Evolutionary conservation across 2,329 filamentous ascomycete genomes (phyloP), one percentile per base, ranked within the genome.

Genomic region (Neurospora crassa): DNA sequence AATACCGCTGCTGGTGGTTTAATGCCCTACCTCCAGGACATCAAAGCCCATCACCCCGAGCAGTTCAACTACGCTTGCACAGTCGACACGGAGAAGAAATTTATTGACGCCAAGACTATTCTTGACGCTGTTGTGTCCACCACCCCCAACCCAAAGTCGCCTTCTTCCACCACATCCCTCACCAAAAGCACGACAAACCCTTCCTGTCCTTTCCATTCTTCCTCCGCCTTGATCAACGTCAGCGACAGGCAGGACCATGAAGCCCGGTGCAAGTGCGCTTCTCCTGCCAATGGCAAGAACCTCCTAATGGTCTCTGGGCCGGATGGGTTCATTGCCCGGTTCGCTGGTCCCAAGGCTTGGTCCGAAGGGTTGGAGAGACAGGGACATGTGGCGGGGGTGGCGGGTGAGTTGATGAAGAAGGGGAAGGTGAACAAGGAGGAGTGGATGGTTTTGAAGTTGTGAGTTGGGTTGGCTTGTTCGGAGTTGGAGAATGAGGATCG

Each of bases 231-330:
- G 0, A n/a, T 40, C n/a, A 1, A 11, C 3, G 14, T 42, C 14
- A 40, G 67, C 67, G 37, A 53, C 24, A 20, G 29, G 43, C 29
- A 34, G 18, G 40, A 67, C 18, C 47, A 53, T 5, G 40, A 29
- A n/a, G 53, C 24, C 18, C 6, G n/a, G 6, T 70, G 69, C 59
- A 40, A 24, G n/a, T 70, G 67, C 24, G 45, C 45, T 24, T 24
- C 11, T 24, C 53, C 8, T 40, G n/a, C 18, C 4, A 63, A 81
- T 1, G 85, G 87, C 0, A 87, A 86, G 74, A 90, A 89, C 72
- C 79, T 97, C 24, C 83, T 97, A n/a, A 84, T 97, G 71, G 88
- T 98, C 1, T 97, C 94, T 0, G 96, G 96, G 0, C 95, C 96
- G 0, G 93, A 97, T 70, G 95, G 96, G 0, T 98, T 98, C 81